These are phyloP conservation scores for Paratinospora sagittata DNA, from an alignment of 164 flowering plant species.

Conservation along the genomic window DNA sequence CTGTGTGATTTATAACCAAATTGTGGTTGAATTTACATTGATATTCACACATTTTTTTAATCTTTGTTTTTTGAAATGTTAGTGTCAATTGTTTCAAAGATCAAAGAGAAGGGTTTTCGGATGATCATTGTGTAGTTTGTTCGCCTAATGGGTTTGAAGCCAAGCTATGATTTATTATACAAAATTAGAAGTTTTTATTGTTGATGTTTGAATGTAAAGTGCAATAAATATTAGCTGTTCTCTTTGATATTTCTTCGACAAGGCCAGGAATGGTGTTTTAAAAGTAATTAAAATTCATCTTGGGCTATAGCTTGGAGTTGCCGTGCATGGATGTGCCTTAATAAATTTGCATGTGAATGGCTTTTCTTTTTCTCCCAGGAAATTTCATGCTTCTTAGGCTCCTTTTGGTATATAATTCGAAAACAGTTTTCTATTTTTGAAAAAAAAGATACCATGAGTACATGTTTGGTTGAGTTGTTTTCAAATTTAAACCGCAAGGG, in stretches of 20 bases:
- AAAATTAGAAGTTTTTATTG: not conserved
- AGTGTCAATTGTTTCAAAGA: too few species aligned
- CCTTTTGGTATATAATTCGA: too few species aligned
- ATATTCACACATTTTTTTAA: not conserved
- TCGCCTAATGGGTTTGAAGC: not conserved
- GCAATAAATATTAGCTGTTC: not conserved
- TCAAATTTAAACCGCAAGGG: too few species aligned
- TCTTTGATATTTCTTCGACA: not conserved
- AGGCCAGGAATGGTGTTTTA: not conserved
- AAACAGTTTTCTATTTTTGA: too few species aligned
- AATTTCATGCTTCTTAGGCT: too few species aligned
- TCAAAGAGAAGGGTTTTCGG: not conserved
- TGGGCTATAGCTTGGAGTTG: not conserved
- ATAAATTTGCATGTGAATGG: not conserved
- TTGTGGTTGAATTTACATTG: not conserved
- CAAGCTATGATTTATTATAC: not conserved
- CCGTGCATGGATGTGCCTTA: not conserved
- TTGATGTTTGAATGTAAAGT: constrained; percentile 1
- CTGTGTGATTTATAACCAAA: too few species aligned
- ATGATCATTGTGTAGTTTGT: too few species aligned
- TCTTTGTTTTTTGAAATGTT: not conserved
- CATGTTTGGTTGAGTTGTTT: too few species aligned
- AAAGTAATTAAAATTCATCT: not conserved
- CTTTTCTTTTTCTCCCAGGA: too few species aligned
- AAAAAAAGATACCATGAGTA: too few species aligned